Conservation (phyloP, 2,329 filamentous ascomycete genomes). For the Colletotrichum karsti region DNA sequence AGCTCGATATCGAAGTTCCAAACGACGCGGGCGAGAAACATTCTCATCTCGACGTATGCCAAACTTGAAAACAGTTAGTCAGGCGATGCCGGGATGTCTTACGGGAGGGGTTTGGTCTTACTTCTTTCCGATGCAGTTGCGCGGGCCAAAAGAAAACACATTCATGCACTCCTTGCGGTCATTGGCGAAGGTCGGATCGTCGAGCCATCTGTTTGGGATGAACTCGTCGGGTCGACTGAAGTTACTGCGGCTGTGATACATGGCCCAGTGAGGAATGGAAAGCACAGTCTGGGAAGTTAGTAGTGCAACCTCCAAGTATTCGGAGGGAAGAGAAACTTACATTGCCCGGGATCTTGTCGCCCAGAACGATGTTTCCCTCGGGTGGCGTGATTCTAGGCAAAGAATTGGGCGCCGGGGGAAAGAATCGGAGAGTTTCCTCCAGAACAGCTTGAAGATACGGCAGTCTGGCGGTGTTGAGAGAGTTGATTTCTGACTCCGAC, state of each 20-base stretch:
- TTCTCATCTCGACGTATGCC: neutral
- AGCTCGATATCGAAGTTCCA: neutral
- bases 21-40: neutral
- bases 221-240: neutral
- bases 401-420: neutral
- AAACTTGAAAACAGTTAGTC: neutral
- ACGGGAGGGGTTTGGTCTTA: too few species aligned
- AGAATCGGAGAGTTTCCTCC: conserved; percentile 49
- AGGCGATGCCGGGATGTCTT: too few species aligned
- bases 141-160: conserved; percentile 55
- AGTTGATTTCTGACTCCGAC: conserved; percentile 34
- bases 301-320: too few species aligned
- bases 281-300: neutral
- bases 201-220: neutral
- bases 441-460: conserved; percentile 48
- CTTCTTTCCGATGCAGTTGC: conserved; percentile 60
- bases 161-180: conserved; percentile 52
- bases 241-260: neutral
- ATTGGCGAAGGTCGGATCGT: neutral
- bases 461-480: conserved; percentile 28
- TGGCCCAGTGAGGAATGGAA: neutral
- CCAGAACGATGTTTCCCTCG: neutral
- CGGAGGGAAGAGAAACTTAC: neutral
- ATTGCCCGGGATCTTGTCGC: neutral
- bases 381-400: neutral